Percentiles rank a stretch among this genome's conserved stretches.
Conservation (phyloP, 352 stramenopile genomes). For the Globisporangium nodosum region DNA sequence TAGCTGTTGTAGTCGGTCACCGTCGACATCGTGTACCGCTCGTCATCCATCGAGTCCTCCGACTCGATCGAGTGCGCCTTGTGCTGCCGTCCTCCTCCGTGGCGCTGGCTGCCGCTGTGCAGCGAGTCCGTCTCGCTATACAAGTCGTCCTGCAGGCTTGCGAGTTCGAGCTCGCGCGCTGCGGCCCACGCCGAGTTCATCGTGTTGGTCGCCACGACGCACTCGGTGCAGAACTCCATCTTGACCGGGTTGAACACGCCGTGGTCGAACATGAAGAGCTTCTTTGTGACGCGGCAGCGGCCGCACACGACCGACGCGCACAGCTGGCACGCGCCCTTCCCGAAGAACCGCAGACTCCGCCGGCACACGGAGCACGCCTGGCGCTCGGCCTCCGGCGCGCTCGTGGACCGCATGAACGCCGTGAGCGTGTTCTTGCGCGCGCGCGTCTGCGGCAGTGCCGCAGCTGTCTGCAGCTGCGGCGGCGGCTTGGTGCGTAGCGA, state of each 20-base stretch:
- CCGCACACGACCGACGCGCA: slow-evolving; percentile 27
- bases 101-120: not conserved
- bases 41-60: slow-evolving; percentile 4
- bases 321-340: slow-evolving; percentile 23
- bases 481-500: slow-evolving; percentile 14
- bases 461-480: slow-evolving; percentile 8
- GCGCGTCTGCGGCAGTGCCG: slow-evolving; percentile 11
- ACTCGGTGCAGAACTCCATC: slow-evolving; percentile 31
- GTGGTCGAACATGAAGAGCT: slow-evolving; percentile 39
- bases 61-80: slow-evolving; percentile 5
- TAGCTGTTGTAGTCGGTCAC: slow-evolving; percentile 7
- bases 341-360: slow-evolving; percentile 28
- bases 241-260: slow-evolving; percentile 52
- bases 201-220: slow-evolving; percentile 12
- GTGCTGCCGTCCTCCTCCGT: not conserved
- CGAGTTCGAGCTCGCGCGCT: slow-evolving; percentile 9
- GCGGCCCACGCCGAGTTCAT: slow-evolving; percentile 11
- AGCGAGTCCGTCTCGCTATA: slow-evolving; percentile 1
- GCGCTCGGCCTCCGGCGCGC: not conserved
- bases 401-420: slow-evolving; percentile 9
- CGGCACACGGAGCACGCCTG: slow-evolving; percentile 24
- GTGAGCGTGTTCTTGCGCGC: slow-evolving; percentile 14
- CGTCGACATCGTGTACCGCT: slow-evolving; percentile 9
- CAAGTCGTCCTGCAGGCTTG: not conserved
- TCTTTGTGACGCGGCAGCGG: slow-evolving; percentile 41